Evolutionary conservation across 2,329 filamentous ascomycete genomes (phyloP).

Genomic region (Aotearoamyces nothofagi): DNA sequence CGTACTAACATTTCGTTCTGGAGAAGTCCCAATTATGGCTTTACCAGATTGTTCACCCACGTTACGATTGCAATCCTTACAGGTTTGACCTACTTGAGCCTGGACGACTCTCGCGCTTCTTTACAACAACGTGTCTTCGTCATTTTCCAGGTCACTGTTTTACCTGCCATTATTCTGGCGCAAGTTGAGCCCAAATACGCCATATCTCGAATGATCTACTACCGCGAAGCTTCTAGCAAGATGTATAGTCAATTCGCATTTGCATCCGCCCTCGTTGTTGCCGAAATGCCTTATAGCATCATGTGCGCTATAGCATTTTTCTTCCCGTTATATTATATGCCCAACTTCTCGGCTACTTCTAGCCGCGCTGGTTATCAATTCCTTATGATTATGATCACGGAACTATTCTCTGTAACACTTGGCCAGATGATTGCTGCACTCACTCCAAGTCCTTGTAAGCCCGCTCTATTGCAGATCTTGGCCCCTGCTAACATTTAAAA

Average conservation of each 20-base stretch:
- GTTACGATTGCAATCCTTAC: conserved; percentile 64
- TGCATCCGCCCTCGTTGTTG: conserved; percentile 59
- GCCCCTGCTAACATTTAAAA: too few species aligned
- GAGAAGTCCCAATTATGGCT: conserved; percentile 63
- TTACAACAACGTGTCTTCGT: conserved; percentile 81
- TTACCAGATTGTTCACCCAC: conserved; percentile 59
- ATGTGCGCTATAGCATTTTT: conserved; percentile 72
- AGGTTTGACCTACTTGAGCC: conserved; percentile 61
- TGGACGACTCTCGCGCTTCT: conserved; percentile 59
- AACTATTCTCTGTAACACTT: conserved; percentile 74
- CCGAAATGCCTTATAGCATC: conserved; percentile 72
- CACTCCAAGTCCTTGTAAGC: conserved; percentile 63
- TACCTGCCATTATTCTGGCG: conserved; percentile 69
- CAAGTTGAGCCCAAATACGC: conserved; percentile 70
- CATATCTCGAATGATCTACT: conserved; percentile 65
- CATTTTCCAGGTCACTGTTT: conserved; percentile 77
- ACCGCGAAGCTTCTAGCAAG: conserved; percentile 73
- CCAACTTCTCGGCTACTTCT: conserved; percentile 48
- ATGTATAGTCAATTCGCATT: conserved; percentile 77
- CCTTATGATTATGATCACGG: conserved; percentile 67
- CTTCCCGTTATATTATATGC: conserved; percentile 72
- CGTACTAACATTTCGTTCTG: conserved; percentile 60
- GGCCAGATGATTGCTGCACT: conserved; percentile 62
- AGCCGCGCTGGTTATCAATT: conserved; percentile 73
- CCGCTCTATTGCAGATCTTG: too few species aligned